These are phyloP conservation scores for Solanum clarkiae DNA, from an alignment of 257 asterid genomes.

Conservation along the genomic window DNA sequence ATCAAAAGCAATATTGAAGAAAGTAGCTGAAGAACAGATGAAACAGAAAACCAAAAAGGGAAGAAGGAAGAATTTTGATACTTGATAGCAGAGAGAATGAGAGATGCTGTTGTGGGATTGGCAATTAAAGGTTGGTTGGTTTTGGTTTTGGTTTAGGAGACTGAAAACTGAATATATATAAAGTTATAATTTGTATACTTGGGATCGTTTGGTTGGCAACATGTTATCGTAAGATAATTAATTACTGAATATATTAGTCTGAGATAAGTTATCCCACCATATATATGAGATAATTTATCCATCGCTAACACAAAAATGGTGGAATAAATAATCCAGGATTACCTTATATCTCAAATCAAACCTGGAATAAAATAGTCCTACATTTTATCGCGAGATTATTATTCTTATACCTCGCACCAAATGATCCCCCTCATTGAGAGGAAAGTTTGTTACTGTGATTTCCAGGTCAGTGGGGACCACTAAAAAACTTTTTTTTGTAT, in stretches of 20 bases:
- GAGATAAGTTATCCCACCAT: no score
- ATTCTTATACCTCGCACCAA: no score
- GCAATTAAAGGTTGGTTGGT: constrained; percentile 16
- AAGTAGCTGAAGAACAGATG: background rate
- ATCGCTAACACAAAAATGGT: no score
- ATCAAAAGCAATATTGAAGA: background rate
- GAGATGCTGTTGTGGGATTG: constrained; percentile 6
- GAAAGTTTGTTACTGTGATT: constrained; percentile 27
- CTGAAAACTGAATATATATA: background rate
- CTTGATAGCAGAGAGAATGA: background rate
- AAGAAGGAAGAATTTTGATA: background rate
- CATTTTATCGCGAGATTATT: no score
- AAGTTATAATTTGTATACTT: background rate
- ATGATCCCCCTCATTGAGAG: background rate
- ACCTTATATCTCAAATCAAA: no score
- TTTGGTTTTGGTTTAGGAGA: constrained; percentile 45
- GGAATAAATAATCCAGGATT: no score
- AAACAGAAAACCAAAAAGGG: background rate
- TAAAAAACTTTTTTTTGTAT: no score
- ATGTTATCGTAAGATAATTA: no score
- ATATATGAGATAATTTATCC: no score
- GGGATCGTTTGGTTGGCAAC: no score
- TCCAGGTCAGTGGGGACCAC: constrained; percentile 14
- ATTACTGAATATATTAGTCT: no score
- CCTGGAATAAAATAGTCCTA: no score